phyloP scores from a whole-genome alignment of 176 grass and related monocot species.

The Musa beccarii region DNA sequence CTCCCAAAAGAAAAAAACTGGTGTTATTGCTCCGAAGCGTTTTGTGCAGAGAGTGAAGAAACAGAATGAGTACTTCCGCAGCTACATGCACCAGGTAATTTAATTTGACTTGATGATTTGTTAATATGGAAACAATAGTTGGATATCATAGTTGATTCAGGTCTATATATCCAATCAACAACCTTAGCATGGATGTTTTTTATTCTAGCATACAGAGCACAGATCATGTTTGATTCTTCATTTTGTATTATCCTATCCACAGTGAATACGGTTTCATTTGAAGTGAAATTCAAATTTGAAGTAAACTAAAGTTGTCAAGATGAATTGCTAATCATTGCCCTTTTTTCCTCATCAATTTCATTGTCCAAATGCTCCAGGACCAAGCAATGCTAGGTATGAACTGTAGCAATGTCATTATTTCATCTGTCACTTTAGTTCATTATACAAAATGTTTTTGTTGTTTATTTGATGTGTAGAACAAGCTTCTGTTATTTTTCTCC shows the following conservation, averaged over 20 bases:
- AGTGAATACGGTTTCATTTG: not conserved
- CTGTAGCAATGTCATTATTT: not conserved
- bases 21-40: slow-evolving; percentile 91
- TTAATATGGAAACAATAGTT: not conserved
- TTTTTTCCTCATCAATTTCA: not conserved
- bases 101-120: not conserved
- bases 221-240: not conserved
- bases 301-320: not conserved
- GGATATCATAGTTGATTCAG: not conserved
- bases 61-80: slow-evolving; percentile 92
- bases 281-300: too few species aligned
- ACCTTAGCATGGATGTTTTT: not conserved
- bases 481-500: not conserved
- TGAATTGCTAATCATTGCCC: not conserved
- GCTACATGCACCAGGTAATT: slow-evolving; percentile 98
- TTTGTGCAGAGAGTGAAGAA: slow-evolving; percentile 99
- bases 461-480: not conserved
- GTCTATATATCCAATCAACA: not conserved
- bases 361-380: not conserved
- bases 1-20: slow-evolving; percentile 95
- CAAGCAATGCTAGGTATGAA: too few species aligned
- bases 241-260: not conserved
- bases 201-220: too few species aligned
- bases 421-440: not conserved
- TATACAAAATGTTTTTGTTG: not conserved